Evolutionary conservation across 768 basidiomycete species (phyloP), one percentile per base, ranked within the genome.

Genomic region (Pholiota microspora): DNA sequence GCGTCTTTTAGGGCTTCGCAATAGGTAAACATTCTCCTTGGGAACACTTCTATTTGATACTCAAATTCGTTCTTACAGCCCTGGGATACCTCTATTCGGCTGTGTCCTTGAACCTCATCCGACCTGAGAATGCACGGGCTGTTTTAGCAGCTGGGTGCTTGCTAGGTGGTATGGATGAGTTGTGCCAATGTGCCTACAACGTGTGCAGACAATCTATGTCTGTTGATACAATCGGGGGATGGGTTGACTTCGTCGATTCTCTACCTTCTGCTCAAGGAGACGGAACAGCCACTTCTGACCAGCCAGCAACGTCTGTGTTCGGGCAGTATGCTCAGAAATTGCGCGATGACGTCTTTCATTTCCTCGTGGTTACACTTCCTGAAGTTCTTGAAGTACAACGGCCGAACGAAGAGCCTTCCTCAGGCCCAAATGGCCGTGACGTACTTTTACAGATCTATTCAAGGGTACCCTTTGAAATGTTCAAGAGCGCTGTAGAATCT

Each of bases 91-190:
- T 89, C 46, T 90, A 90, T 70, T 92, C 89, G 47, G 80, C 84
- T 55, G 74, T 84, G 56, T 88, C 88, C 47, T 70, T 90, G 60
- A 80, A 74, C 64, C 71, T 84, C 56, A 78, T 95, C 61, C 81
- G 80, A 63, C 80, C 88, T 48, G 80, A 85, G 64, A 94, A 94
- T 71, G 88, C 92, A 53, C 85, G 92, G 65, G 86, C 84, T 16
- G 88, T 93, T 34, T 83, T 96, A 47, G 90, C 92, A 44, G 88
- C 92, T 42, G 89, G 88, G 12, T 91, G 86, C 70, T 76, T 93
- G 29, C 81, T 94, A 42, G 91, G 90, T 49, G 92, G 90, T 40
- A 89, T 94, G 88, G 84, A 92, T 42, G 90, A 94, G 31, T 75
- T 95, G 31, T 88, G 86, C 70, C 79, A 79, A 59, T 86, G 86